Evolutionary conservation across 352 stramenopile genomes (phyloP).

Genomic region (Globisporangium spinosum): DNA sequence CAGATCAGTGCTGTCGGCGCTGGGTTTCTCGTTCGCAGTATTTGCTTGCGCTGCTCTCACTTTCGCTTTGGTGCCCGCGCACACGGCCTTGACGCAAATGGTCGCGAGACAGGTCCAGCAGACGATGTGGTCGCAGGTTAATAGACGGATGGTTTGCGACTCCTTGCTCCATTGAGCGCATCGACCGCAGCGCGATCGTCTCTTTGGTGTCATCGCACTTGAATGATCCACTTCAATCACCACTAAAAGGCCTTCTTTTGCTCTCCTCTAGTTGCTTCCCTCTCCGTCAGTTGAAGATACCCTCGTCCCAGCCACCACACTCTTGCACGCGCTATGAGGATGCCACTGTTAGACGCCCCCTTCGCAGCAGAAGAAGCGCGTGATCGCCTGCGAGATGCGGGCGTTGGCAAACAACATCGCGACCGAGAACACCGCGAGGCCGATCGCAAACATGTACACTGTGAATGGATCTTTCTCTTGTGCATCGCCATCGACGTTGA

Average conservation of each 20-base stretch:
- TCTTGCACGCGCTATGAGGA: neutral
- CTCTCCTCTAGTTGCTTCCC: neutral
- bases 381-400: conserved; percentile 40
- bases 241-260: neutral
- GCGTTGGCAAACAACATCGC: conserved; percentile 38
- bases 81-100: neutral
- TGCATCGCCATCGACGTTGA: conserved; percentile 16
- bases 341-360: conserved; percentile 4
- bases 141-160: neutral
- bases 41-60: neutral
- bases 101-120: conserved; percentile 1
- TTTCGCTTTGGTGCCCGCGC: neutral
- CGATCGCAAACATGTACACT: conserved; percentile 31
- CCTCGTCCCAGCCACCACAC: conserved; percentile 5
- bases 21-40: neutral
- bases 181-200: neutral
- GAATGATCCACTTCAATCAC: neutral
- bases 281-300: neutral
- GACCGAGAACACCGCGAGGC: conserved; percentile 28
- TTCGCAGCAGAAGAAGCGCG: conserved; percentile 57
- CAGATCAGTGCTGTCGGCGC: neutral
- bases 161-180: conserved; percentile 7
- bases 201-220: neutral
- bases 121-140: neutral
- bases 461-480: conserved; percentile 21